Evolutionary conservation across 2,329 filamentous ascomycete species (phyloP).

Genomic region (Ceratocystiopsis sp.): DNA sequence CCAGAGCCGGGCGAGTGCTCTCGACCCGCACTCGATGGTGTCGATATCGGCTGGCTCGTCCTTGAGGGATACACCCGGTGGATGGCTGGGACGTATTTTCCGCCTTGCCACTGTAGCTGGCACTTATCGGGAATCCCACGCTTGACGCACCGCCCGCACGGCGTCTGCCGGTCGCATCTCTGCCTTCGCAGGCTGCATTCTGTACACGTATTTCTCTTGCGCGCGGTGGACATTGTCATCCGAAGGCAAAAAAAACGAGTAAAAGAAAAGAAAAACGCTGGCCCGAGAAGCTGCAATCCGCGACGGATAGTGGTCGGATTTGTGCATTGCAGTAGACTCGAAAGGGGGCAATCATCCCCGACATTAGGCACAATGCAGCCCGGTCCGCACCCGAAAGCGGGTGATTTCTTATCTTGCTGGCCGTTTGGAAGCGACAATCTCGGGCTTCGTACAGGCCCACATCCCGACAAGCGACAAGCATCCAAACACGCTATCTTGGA

Average conservation of each 20-base stretch:
- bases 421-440: too few species aligned
- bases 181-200: constrained; percentile 1
- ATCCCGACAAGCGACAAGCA: too few species aligned
- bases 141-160: constrained; percentile 1
- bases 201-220: constrained; percentile 1
- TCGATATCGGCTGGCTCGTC: neutral
- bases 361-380: neutral
- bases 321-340: neutral
- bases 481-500: neutral
- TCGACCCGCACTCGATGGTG: neutral
- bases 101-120: neutral
- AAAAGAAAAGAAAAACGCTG: neutral
- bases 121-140: constrained; percentile 1
- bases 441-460: neutral
- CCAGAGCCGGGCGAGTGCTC: neutral
- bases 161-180: constrained; percentile 1
- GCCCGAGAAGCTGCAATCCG: neutral
- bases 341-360: neutral
- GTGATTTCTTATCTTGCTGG: neutral
- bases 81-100: neutral
- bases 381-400: neutral
- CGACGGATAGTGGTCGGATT: neutral
- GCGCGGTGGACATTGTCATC: neutral
- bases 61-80: neutral
- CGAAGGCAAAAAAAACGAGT: neutral